Percentiles rank a stretch among this genome's conserved stretches.
phyloP scores from a whole-genome alignment of 192 early-diverging fungal genomes.

The Coemansia aciculifera region DNA sequence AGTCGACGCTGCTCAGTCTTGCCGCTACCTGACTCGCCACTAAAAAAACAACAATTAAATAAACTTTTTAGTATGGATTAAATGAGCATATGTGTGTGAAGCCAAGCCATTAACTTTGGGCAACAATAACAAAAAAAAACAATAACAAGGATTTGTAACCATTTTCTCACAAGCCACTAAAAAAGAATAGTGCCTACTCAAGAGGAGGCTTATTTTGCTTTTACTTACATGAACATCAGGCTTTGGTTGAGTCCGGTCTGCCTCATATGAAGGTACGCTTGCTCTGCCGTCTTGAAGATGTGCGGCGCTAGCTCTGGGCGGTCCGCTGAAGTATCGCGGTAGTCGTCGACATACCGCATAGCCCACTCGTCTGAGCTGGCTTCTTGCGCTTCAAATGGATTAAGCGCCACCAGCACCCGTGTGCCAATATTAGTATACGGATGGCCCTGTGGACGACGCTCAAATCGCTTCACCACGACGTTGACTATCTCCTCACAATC shows the following conservation, averaged over 20 bases:
- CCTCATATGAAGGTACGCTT: slow-evolving; percentile 74
- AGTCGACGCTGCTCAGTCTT: slow-evolving; percentile 77
- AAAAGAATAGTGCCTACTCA: slow-evolving; percentile 47
- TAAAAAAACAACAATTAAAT: slow-evolving; percentile 23
- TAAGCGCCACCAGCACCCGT: slow-evolving; percentile 70
- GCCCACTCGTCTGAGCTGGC: slow-evolving; percentile 60
- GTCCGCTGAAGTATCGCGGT: slow-evolving; percentile 60
- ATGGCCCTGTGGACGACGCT: slow-evolving; percentile 50
- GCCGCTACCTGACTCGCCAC: slow-evolving; percentile 85
- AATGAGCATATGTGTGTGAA: background rate
- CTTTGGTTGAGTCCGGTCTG: slow-evolving; percentile 70
- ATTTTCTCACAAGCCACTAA: slow-evolving; percentile 1
- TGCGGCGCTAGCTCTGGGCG: slow-evolving; percentile 60
- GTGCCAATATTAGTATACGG: slow-evolving; percentile 71
- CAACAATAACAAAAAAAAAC: slow-evolving; percentile 4
- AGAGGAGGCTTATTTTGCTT: background rate
- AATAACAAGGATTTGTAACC: slow-evolving; percentile 1
- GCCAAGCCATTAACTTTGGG: background rate
- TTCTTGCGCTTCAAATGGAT: slow-evolving; percentile 62
- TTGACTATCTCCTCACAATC: slow-evolving; percentile 49
- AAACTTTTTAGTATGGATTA: slow-evolving; percentile 2
- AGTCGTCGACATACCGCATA: slow-evolving; percentile 75
- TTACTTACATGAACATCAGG: slow-evolving; percentile 60
- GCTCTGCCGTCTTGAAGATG: slow-evolving; percentile 69
- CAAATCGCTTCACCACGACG: slow-evolving; percentile 47